Percentiles rank a stretch among this genome's conserved stretches.
Evolutionary conservation across 768 basidiomycete genomes (phyloP).

Genomic region (Mycena filopes): DNA sequence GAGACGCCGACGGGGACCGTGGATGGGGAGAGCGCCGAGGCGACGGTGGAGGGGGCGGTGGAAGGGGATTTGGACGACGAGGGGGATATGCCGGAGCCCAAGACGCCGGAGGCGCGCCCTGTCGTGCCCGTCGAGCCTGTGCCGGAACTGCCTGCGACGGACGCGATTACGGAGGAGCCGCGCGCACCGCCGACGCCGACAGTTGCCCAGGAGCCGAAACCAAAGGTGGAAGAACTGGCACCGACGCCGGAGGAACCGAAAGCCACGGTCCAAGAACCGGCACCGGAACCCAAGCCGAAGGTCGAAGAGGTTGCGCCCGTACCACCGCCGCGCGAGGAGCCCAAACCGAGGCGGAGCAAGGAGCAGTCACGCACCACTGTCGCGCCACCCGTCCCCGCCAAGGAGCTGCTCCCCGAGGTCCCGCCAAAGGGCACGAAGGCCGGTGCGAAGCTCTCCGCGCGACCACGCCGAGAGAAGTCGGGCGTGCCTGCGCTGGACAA

Average conservation of each 20-base stretch:
- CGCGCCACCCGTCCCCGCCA: constrained; percentile 42
- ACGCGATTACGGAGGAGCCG: constrained; percentile 36
- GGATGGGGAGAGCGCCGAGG: constrained; percentile 56
- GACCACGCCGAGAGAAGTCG: constrained; percentile 80
- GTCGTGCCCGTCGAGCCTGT: constrained; percentile 42
- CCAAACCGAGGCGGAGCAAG: constrained; percentile 43
- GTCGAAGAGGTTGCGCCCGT: constrained; percentile 20
- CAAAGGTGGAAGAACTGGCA: neutral
- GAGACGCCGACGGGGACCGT: constrained; percentile 62
- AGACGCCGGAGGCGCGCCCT: constrained; percentile 78
- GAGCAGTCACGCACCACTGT: constrained; percentile 36
- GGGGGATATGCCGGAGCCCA: constrained; percentile 66
- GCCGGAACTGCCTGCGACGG: constrained; percentile 29
- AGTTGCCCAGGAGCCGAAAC: constrained; percentile 2
- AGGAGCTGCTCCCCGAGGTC: constrained; percentile 36
- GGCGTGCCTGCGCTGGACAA: constrained; percentile 85
- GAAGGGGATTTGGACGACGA: constrained; percentile 45
- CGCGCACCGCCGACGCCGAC: constrained; percentile 26
- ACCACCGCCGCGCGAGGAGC: too few species aligned
- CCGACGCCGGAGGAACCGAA: too few species aligned
- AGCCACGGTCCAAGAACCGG: constrained; percentile 18
- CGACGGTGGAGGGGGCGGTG: constrained; percentile 46
- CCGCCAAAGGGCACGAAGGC: constrained; percentile 34
- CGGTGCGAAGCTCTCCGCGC: constrained; percentile 40
- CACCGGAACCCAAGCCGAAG: constrained; percentile 3